A percentile compares a stretch with the other conserved stretches of the same genome.
Evolutionary conservation across 2,329 filamentous ascomycete genomes (phyloP).

Genomic region (Epichloe sibirici): DNA sequence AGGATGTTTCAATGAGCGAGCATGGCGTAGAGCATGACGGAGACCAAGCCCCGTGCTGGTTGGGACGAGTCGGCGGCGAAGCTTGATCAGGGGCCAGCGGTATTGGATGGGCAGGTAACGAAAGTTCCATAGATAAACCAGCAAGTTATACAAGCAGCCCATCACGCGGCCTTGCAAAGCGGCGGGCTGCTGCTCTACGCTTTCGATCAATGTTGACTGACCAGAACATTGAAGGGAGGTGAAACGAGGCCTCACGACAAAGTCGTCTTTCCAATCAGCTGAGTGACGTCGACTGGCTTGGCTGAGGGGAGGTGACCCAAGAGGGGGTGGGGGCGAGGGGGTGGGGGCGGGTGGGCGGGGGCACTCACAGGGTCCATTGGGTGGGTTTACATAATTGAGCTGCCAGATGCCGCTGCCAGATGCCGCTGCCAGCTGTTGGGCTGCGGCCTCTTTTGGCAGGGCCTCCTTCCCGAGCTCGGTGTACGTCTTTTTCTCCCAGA

Average conservation of each 20-base stretch:
- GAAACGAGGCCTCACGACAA: not conserved
- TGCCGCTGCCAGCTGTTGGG: too few relatives aligned
- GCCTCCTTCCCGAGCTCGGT: too few relatives aligned
- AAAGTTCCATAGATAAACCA: constrained; percentile 11
- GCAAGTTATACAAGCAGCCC: not conserved
- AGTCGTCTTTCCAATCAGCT: not conserved
- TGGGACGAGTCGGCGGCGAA: constrained; percentile 8
- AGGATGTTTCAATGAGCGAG: constrained; percentile 1
- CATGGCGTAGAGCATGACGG: constrained; percentile 5
- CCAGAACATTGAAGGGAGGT: not conserved
- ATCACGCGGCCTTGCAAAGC: not conserved
- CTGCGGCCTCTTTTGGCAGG: too few relatives aligned
- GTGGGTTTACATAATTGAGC: too few relatives aligned
- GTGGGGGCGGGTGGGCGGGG: too few relatives aligned
- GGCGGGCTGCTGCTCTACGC: not conserved
- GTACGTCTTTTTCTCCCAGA: too few relatives aligned
- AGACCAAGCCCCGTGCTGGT: constrained; percentile 7
- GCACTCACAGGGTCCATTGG: too few relatives aligned
- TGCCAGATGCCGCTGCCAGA: too few relatives aligned
- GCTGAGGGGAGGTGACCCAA: too few relatives aligned
- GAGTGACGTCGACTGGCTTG: not conserved
- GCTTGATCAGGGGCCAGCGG: constrained; percentile 10
- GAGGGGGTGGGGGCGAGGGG: too few relatives aligned
- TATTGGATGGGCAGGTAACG: constrained; percentile 10
- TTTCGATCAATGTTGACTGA: too few relatives aligned